Evolutionary conservation across 495 filamentous ascomycete species (phyloP).

Genomic region (Trichoderma virens): DNA sequence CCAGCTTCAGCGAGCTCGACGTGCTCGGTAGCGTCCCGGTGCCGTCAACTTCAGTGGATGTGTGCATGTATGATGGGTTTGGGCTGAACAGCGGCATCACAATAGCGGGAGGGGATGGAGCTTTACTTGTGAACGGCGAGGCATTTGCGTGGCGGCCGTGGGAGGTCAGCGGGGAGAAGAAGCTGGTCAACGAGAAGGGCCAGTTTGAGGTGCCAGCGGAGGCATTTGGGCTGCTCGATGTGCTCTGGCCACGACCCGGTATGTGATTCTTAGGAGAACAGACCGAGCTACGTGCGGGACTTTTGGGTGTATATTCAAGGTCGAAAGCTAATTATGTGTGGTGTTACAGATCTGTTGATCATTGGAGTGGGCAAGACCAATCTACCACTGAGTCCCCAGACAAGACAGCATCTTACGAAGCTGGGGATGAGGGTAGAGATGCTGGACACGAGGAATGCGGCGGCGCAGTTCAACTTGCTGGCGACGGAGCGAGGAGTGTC

Average conservation of each 20-base stretch:
- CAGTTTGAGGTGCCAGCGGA: slow-evolving; percentile 68
- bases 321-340: slow-evolving; percentile 12
- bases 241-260: slow-evolving; percentile 92
- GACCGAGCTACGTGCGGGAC: no score
- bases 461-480: slow-evolving; percentile 80
- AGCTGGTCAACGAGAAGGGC: slow-evolving; percentile 64
- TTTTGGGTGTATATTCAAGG: not conserved
- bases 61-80: slow-evolving; percentile 70
- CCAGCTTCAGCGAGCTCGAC: slow-evolving; percentile 69
- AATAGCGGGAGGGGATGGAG: slow-evolving; percentile 55
- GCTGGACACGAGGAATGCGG: slow-evolving; percentile 88
- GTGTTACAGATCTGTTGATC: slow-evolving; percentile 68
- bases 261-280: slow-evolving; percentile 31
- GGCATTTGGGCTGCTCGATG: slow-evolving; percentile 66
- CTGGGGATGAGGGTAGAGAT: slow-evolving; percentile 84
- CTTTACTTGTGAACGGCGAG: slow-evolving; percentile 75
- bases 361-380: slow-evolving; percentile 73
- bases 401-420: slow-evolving; percentile 60
- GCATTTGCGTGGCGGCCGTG: slow-evolving; percentile 85
- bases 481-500: slow-evolving; percentile 74
- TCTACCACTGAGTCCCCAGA: slow-evolving; percentile 65
- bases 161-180: slow-evolving; percentile 36
- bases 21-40: slow-evolving; percentile 68
- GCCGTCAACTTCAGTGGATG: slow-evolving; percentile 77
- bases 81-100: slow-evolving; percentile 67